Conservation (phyloP, 2,329 filamentous ascomycete genomes). For the Penicillium sp. region DNA sequence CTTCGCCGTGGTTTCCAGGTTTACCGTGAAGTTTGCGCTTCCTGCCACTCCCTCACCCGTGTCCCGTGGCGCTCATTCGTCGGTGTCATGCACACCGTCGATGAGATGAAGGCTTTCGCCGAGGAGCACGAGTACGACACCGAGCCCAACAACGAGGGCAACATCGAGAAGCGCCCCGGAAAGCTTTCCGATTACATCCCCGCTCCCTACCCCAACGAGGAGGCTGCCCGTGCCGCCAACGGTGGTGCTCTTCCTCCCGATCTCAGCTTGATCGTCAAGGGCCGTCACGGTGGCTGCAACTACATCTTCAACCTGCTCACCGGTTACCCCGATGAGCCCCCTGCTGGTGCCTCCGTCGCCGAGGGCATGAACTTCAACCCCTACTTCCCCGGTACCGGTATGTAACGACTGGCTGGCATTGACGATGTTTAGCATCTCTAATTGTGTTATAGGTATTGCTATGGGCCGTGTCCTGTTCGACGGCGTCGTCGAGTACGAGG, state of each 20-base stretch:
- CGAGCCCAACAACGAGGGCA: slow-evolving; percentile 95
- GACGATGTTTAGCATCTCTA: slow-evolving; percentile 10
- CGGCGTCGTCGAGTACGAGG: slow-evolving; percentile 95
- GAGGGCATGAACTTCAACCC: slow-evolving; percentile 99
- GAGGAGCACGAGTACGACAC: slow-evolving; percentile 98
- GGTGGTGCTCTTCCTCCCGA: slow-evolving; percentile 96
- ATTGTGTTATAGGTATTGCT: slow-evolving; percentile 60
- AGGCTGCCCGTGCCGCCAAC: slow-evolving; percentile 96
- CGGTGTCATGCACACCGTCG: slow-evolving; percentile 86
- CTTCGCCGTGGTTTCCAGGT: slow-evolving; percentile 99
- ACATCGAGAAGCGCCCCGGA: slow-evolving; percentile 96
- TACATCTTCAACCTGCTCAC: slow-evolving; percentile 98
- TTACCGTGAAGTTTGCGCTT: slow-evolving; percentile 96
- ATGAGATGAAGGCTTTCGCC: slow-evolving; percentile 94
- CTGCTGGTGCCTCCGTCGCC: slow-evolving; percentile 79
- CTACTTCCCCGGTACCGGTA: slow-evolving; percentile 96
- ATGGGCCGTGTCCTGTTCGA: slow-evolving; percentile 99
- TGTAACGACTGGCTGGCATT: slow-evolving; percentile 13
- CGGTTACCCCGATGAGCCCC: slow-evolving; percentile 94
- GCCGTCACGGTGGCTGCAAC: slow-evolving; percentile 92
- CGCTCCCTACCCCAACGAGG: slow-evolving; percentile 95
- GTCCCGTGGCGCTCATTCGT: slow-evolving; percentile 91
- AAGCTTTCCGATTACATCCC: slow-evolving; percentile 98
- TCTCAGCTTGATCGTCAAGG: slow-evolving; percentile 97
- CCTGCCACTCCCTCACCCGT: slow-evolving; percentile 93